phyloP scores from a whole-genome alignment of 306 rosid genomes.

The Vigna hirtella region DNA sequence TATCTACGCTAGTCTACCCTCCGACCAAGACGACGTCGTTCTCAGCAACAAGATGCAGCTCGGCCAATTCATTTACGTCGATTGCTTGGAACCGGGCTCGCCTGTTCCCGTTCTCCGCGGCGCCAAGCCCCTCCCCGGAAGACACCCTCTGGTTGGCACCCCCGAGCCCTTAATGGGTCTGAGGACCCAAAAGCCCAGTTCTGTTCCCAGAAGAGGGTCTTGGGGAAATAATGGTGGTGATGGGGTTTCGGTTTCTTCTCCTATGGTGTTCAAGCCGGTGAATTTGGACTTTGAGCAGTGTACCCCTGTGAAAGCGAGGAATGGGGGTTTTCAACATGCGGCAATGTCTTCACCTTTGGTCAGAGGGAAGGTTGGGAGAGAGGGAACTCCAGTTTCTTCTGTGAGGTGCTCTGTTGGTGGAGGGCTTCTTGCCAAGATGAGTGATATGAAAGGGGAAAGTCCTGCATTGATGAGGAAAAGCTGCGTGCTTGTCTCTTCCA shows the following conservation, averaged over 20 bases:
- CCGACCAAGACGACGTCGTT: slow-evolving; percentile 81
- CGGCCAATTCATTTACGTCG: slow-evolving; percentile 89
- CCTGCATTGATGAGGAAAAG: slow-evolving; percentile 82
- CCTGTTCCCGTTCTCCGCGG: slow-evolving; percentile 82
- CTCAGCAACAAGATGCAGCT: slow-evolving; percentile 90
- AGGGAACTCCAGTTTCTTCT: slow-evolving; percentile 45
- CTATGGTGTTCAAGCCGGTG: slow-evolving; percentile 67
- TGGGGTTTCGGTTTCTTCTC: slow-evolving; percentile 51
- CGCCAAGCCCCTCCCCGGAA: slow-evolving; percentile 82
- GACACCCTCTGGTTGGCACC: slow-evolving; percentile 84
- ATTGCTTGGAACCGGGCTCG: slow-evolving; percentile 78
- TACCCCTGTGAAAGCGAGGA: slow-evolving; percentile 64
- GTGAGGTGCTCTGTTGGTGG: slow-evolving; percentile 77
- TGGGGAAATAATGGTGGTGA: slow-evolving; percentile 67
- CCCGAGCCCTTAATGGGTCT: slow-evolving; percentile 88
- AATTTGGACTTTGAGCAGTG: slow-evolving; percentile 86
- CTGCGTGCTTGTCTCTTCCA: slow-evolving; percentile 59
- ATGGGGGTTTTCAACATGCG: not conserved
- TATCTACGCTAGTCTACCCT: slow-evolving; percentile 76
- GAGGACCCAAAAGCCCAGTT: slow-evolving; percentile 52
- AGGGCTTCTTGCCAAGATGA: slow-evolving; percentile 68
- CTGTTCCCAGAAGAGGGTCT: slow-evolving; percentile 75
- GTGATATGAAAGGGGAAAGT: slow-evolving; percentile 63
- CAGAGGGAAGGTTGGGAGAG: slow-evolving; percentile 60
- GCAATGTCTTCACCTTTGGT: slow-evolving; percentile 62